phyloP scores from a whole-genome alignment of 2,329 filamentous ascomycete species.

The Colletotrichum higginsianum region DNA sequence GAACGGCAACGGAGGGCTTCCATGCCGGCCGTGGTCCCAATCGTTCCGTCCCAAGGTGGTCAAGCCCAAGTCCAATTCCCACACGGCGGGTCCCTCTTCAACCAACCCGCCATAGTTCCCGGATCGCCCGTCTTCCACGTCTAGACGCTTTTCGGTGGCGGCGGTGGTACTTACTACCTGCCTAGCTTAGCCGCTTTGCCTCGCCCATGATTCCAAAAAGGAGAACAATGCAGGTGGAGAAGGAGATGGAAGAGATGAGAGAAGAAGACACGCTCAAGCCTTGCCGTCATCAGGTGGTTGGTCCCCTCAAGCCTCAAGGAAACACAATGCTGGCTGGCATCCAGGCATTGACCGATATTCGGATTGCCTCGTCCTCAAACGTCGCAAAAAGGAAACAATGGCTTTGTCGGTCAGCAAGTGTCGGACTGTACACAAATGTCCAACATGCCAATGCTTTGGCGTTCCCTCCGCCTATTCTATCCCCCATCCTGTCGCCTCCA shows the following conservation, averaged over 20 bases:
- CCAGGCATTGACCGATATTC: slow-evolving; percentile 18
- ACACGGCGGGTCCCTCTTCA: not conserved
- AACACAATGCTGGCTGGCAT: not conserved
- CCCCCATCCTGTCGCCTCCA: slow-evolving; percentile 6
- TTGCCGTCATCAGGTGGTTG: not conserved
- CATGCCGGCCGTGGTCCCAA: slow-evolving; percentile 5
- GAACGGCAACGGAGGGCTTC: slow-evolving; percentile 9
- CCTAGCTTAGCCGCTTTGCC: not conserved
- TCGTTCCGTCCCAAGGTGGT: slow-evolving; percentile 2
- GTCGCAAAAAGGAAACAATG: slow-evolving; percentile 6
- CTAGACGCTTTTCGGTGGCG: not conserved
- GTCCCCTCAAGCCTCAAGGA: not conserved
- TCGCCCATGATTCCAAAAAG: not conserved
- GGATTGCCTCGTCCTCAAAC: slow-evolving; percentile 17
- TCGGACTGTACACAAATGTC: slow-evolving; percentile 13
- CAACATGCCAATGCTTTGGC: slow-evolving; percentile 7
- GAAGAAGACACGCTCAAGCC: slow-evolving; percentile 12
- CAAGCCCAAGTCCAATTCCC: not conserved
- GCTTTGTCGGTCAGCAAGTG: not conserved
- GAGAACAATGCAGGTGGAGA: too few relatives aligned
- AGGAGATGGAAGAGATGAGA: too few relatives aligned
- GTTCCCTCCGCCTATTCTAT: slow-evolving; percentile 11
- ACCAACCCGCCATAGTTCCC: slow-evolving; percentile 24
- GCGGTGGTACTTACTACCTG: not conserved
- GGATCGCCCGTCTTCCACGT: slow-evolving; percentile 25